Conservation (phyloP, 306 rosid species). For the Sicyos baderoa region DNA sequence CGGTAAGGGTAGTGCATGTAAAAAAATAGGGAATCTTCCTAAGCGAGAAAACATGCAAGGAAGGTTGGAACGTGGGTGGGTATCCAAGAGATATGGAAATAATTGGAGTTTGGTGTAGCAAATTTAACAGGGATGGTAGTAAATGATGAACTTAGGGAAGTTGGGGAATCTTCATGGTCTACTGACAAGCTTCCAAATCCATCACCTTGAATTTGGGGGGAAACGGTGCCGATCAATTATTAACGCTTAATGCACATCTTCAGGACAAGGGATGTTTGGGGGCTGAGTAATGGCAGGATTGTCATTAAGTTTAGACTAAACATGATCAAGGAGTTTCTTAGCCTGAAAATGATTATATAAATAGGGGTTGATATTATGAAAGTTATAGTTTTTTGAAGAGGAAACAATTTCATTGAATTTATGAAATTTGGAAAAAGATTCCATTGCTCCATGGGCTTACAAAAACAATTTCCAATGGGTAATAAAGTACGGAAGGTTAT, state of each 20-base stretch:
- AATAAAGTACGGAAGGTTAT: no score
- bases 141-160: not conserved
- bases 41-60: not conserved
- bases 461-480: no score
- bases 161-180: not conserved
- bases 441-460: no score
- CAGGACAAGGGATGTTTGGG: not conserved
- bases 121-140: not conserved
- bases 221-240: not conserved
- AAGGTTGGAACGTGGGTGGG: not conserved
- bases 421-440: no score
- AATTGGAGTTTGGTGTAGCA: constrained; percentile 9
- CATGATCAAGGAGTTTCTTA: not conserved
- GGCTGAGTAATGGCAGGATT: not conserved
- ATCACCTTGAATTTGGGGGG: not conserved
- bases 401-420: no score
- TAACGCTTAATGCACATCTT: constrained; percentile 6
- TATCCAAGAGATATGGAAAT: not conserved
- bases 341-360: not conserved
- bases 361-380: not conserved
- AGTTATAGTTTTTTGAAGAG: not conserved
- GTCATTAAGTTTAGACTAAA: not conserved
- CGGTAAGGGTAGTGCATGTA: not conserved
- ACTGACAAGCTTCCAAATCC: not conserved
- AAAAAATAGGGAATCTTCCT: not conserved